A percentile compares a stretch with the other conserved stretches of the same genome.
phyloP scores from a whole-genome alignment of 208 protist species.

The Wallacemonas collosoma region DNA sequence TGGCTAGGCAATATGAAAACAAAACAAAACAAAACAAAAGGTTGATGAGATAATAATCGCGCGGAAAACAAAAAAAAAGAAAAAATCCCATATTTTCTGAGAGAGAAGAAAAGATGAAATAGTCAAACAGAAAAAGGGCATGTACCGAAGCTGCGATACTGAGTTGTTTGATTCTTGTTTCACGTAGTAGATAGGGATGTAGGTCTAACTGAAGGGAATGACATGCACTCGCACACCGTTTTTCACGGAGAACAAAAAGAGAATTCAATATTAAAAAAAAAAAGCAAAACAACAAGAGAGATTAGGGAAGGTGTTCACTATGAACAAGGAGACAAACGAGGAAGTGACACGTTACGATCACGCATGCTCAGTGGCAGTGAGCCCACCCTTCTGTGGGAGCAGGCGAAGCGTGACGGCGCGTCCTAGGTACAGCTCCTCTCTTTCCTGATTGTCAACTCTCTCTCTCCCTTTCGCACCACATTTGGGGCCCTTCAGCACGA shows the following conservation, averaged over 20 bases:
- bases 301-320: too few species aligned
- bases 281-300: slow-evolving; percentile 4
- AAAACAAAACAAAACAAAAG: background rate
- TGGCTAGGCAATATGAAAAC: background rate
- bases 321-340: too few species aligned
- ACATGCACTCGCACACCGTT: background rate
- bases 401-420: too few species aligned
- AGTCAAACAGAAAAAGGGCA: too few species aligned
- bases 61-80: background rate
- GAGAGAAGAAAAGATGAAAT: background rate
- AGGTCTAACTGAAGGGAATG: background rate
- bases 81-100: background rate
- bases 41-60: background rate
- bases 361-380: too few species aligned
- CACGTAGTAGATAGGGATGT: slow-evolving; percentile 3
- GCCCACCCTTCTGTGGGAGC: too few species aligned
- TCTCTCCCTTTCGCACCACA: too few species aligned
- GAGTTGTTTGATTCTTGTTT: slow-evolving; percentile 1
- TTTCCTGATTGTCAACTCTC: too few species aligned
- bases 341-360: too few species aligned
- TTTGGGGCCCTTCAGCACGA: too few species aligned
- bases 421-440: too few species aligned
- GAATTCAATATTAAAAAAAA: background rate
- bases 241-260: background rate
- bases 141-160: background rate